phyloP scores from a whole-genome alignment of 2,329 filamentous ascomycete species.

The Onygenales sp. region DNA sequence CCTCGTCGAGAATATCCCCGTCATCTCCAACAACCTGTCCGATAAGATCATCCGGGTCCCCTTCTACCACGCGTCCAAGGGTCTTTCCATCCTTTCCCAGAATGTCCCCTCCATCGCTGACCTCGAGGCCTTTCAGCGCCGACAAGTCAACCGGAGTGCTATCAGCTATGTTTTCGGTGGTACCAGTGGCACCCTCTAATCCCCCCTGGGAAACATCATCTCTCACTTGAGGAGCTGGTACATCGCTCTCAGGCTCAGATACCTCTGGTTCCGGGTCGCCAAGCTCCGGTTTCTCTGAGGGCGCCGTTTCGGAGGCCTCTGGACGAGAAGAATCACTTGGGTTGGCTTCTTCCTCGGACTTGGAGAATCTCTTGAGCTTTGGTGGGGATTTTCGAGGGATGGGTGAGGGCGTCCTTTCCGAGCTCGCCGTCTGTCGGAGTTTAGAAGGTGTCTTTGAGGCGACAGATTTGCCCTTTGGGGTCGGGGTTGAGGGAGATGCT shows the following conservation, averaged over 20 bases:
- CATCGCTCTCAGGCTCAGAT: slow-evolving; percentile 44
- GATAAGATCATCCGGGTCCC: slow-evolving; percentile 31
- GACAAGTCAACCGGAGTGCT: slow-evolving; percentile 22
- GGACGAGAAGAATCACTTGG: background rate
- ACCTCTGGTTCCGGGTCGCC: background rate
- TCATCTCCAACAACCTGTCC: slow-evolving; percentile 32
- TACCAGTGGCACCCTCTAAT: slow-evolving; percentile 1
- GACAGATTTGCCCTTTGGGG: slow-evolving; percentile 16
- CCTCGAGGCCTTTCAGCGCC: slow-evolving; percentile 29
- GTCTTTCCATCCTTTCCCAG: slow-evolving; percentile 25
- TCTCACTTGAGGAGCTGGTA: slow-evolving; percentile 25
- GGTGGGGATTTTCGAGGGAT: slow-evolving; percentile 9
- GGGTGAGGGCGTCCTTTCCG: slow-evolving; percentile 10
- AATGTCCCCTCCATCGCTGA: slow-evolving; percentile 29
- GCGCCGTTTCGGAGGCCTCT: background rate
- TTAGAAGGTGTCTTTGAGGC: slow-evolving; percentile 16
- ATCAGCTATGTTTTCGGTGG: slow-evolving; percentile 3
- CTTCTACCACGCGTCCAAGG: slow-evolving; percentile 31
- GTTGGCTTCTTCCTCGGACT: background rate
- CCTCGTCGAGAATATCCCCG: slow-evolving; percentile 21
- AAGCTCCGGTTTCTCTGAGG: background rate
- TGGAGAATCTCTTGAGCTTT: background rate
- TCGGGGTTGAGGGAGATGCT: slow-evolving; percentile 15
- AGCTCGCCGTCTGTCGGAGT: slow-evolving; percentile 12
- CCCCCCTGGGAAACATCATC: background rate